Conservation (phyloP, 202 grass and related monocot genomes). For the Musa balbisiana region DNA sequence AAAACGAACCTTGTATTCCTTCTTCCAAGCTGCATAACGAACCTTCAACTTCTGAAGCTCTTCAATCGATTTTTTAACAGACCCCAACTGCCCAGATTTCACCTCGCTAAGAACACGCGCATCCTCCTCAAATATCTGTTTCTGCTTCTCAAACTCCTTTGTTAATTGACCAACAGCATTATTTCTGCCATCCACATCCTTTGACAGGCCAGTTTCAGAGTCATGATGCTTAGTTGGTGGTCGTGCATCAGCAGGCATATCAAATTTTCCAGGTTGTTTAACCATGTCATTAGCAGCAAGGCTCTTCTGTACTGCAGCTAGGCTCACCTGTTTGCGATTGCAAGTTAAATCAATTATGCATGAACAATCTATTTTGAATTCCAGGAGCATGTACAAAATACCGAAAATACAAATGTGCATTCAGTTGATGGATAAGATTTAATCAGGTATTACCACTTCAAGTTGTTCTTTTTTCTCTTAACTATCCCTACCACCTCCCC, state of each 20-base stretch:
- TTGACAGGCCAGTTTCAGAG: background rate
- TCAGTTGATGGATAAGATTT: background rate
- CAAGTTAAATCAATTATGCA: background rate
- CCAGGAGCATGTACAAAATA: background rate
- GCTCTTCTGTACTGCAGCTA: background rate
- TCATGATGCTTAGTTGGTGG: background rate
- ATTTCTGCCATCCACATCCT: background rate
- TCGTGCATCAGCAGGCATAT: background rate
- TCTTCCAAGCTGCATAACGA: constrained; percentile 54
- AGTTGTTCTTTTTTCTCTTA: background rate
- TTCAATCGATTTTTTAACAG: constrained; percentile 10
- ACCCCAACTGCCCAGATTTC: constrained; percentile 22
- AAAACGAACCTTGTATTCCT: constrained; percentile 48
- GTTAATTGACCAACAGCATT: constrained; percentile 25
- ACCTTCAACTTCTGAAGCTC: constrained; percentile 48
- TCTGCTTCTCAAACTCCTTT: constrained; percentile 40
- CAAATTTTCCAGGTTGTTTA: background rate
- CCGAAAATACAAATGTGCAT: background rate
- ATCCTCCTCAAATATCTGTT: constrained; percentile 35
- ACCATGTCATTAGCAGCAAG: background rate
- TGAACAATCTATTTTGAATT: background rate
- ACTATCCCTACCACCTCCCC: background rate
- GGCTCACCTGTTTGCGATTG: background rate
- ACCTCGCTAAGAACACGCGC: constrained; percentile 22
- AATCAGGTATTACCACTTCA: background rate